phyloP scores from a whole-genome alignment of 2,329 filamentous ascomycete genomes.

The Fusarium albidum region DNA sequence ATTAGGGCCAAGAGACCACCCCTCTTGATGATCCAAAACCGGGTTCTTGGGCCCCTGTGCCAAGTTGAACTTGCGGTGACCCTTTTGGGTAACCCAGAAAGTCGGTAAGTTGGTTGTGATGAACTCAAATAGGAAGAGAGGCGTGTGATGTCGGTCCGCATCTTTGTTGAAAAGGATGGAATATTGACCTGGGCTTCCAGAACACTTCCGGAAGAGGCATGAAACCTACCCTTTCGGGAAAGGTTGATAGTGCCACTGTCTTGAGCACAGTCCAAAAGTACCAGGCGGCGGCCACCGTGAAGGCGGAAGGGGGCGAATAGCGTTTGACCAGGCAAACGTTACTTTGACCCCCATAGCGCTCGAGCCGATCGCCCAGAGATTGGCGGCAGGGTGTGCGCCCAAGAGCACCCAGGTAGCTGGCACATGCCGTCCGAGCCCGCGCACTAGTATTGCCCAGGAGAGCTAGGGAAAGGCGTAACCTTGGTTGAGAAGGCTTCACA shows the following conservation, averaged over 20 bases:
- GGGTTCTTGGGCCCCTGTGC: slow-evolving; percentile 22
- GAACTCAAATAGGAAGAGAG: slow-evolving; percentile 28
- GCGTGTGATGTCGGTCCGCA: slow-evolving; percentile 1
- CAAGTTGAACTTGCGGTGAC: slow-evolving; percentile 28
- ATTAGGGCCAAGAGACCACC: not conserved
- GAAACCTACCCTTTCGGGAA: slow-evolving; percentile 9
- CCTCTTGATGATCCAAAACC: slow-evolving; percentile 18
- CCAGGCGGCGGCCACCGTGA: slow-evolving; percentile 7
- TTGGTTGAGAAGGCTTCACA: slow-evolving; percentile 8
- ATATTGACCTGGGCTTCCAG: slow-evolving; percentile 25
- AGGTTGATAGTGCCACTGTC: slow-evolving; percentile 5
- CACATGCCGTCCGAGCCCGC: slow-evolving; percentile 19
- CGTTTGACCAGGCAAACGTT: slow-evolving; percentile 26
- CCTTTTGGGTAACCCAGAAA: slow-evolving; percentile 20
- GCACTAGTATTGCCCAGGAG: slow-evolving; percentile 5
- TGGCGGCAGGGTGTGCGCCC: slow-evolving; percentile 23
- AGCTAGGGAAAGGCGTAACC: slow-evolving; percentile 26
- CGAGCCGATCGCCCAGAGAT: slow-evolving; percentile 11
- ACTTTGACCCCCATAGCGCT: slow-evolving; percentile 16
- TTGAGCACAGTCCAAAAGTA: slow-evolving; percentile 11
- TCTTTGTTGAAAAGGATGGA: slow-evolving; percentile 3
- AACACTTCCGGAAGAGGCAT: slow-evolving; percentile 36
- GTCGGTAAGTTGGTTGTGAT: slow-evolving; percentile 33
- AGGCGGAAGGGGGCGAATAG: slow-evolving; percentile 16
- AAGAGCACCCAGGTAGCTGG: slow-evolving; percentile 29